A percentile compares a stretch with the other conserved stretches of the same genome.
phyloP scores from a whole-genome alignment of 139 green algal genomes.

The Chlorella ohadii region DNA sequence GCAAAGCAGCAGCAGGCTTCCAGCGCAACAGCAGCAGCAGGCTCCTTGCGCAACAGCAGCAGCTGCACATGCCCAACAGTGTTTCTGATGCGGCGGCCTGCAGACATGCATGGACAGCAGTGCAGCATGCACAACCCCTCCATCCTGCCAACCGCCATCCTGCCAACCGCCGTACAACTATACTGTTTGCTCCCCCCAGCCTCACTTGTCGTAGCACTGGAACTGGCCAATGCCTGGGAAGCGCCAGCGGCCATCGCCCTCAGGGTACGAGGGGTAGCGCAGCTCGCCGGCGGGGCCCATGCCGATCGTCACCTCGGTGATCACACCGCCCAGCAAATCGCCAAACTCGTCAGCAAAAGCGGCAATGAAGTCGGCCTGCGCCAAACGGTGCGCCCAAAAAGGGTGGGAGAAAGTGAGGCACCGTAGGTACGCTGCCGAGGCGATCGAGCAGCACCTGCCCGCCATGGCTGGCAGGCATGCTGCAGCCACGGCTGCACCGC shows the following conservation, averaged over 20 bases:
- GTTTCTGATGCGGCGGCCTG: too few relatives aligned
- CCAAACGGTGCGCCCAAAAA: too few relatives aligned
- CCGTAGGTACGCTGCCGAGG: too few relatives aligned
- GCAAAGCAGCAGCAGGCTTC: background rate
- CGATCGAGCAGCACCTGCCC: too few relatives aligned
- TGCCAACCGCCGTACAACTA: background rate
- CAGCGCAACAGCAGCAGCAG: background rate
- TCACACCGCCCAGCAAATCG: slow-evolving; percentile 66
- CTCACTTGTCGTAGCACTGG: slow-evolving; percentile 95
- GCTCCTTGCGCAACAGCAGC: background rate
- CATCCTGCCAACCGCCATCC: background rate
- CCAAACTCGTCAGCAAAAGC: slow-evolving; percentile 88
- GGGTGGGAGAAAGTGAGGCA: too few relatives aligned
- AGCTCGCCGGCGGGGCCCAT: slow-evolving; percentile 97
- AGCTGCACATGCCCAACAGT: too few relatives aligned
- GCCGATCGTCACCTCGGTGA: slow-evolving; percentile 96
- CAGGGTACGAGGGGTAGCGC: slow-evolving; percentile 97
- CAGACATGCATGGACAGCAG: too few relatives aligned
- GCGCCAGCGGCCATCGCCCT: slow-evolving; percentile 92
- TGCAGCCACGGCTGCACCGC: too few relatives aligned
- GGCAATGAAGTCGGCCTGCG: slow-evolving; percentile 93
- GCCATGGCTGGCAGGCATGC: too few relatives aligned
- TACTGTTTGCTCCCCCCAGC: background rate
- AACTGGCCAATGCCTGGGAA: slow-evolving; percentile 99
- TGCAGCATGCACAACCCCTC: too few relatives aligned